Base-by-base conservation (phyloP, 2,329 filamentous ascomycete genomes). In the Fusarium circinatum region DNA sequence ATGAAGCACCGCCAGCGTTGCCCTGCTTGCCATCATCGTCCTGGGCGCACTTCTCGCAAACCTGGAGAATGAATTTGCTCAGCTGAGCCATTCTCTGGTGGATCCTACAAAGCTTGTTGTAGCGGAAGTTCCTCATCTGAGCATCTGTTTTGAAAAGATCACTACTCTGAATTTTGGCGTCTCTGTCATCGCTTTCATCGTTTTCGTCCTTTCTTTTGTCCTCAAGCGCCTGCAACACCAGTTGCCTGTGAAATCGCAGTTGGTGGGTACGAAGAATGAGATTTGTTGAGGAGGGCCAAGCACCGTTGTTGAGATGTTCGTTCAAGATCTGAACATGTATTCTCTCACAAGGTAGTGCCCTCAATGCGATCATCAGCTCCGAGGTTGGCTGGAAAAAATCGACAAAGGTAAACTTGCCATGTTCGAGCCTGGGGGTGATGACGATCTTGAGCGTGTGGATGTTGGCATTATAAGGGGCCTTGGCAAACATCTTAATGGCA, bases 371-470 rank as follows among this genome's bases (percentile, higher is more conserved):
- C 20, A 81, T 68, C 18, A 85, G 78, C 22, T 63, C 70, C 4
- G 81, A 80, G 0, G 62, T 48, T 13, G 63, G 36, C 8, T 69
- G 36, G 69, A 86, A 83, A 71, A 85, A 84, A 63, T 81, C 65
- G 58, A 80, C 73, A 58, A 84, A 83, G 6, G 82, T 83, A 41
- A 84, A 80, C 15, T 49, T 63, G 28, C 62, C 65, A 6, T 28
- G 42, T 14, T 30, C 30, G 7, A 60, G 71, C 22, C 52, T 68
- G 4, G 83, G 83, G 22, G 79, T 79, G 52, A 88, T 74, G 39
- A 85, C 80, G 52, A 88, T 78, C 7, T 81, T 83, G 30, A 89
- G 75, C 3, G 82, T 86, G 63, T 84, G 80, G 7, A 88, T 77
- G 52, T 79, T 79, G 24, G 75, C 62, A 54, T 62, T 65, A 3